Evolutionary conservation across 2,329 filamentous ascomycete species (phyloP).

Genomic region (Talaromyces amestolkiae): DNA sequence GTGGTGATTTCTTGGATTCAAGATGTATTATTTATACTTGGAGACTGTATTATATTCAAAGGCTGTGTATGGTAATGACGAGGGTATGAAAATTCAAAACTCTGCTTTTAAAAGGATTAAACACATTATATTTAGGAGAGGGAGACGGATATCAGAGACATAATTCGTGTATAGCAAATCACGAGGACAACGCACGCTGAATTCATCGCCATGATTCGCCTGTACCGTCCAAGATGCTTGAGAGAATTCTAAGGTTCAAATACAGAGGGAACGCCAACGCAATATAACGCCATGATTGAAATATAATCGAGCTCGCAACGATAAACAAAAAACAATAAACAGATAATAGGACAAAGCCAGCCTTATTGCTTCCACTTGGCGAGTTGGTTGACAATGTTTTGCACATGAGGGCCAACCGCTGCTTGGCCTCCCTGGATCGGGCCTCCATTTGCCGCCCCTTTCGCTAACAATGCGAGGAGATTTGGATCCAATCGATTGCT

Average conservation of each 20-base stretch:
- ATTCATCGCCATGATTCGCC: slow-evolving; percentile 11
- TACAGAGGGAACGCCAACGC: background rate
- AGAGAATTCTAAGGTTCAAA: background rate
- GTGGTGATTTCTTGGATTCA: slow-evolving; percentile 14
- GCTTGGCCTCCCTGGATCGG: slow-evolving; percentile 35
- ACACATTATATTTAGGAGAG: slow-evolving; percentile 14
- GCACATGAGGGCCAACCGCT: slow-evolving; percentile 40
- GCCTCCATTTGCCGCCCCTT: slow-evolving; percentile 37
- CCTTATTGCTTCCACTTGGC: slow-evolving; percentile 47
- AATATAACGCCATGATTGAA: slow-evolving; percentile 1
- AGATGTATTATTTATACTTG: slow-evolving; percentile 3
- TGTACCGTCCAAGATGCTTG: slow-evolving; percentile 12
- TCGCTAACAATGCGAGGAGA: slow-evolving; percentile 39
- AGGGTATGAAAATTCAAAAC: slow-evolving; percentile 5
- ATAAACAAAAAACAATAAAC: no score
- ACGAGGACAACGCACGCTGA: slow-evolving; percentile 3
- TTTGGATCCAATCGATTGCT: slow-evolving; percentile 34
- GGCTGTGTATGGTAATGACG: slow-evolving; percentile 1
- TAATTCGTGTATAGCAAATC: background rate
- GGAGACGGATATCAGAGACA: background rate
- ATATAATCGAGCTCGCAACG: background rate
- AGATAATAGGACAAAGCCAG: background rate
- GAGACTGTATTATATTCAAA: slow-evolving; percentile 19
- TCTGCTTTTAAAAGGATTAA: slow-evolving; percentile 21
- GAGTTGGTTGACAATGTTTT: slow-evolving; percentile 50